Conservation (phyloP, 441 rosid species). For the Erysimum pusillum region DNA sequence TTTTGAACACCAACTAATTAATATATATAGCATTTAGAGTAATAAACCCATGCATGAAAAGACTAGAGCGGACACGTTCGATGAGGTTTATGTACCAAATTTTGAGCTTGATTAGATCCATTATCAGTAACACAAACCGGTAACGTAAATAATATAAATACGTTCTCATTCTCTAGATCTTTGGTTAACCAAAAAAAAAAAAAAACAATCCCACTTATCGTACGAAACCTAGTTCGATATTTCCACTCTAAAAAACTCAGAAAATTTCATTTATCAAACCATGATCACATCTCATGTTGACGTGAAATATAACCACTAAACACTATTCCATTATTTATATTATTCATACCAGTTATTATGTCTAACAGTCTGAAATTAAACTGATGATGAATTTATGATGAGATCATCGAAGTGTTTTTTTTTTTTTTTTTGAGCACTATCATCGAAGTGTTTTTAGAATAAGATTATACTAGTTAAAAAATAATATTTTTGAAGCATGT, state of each 20-base stretch:
- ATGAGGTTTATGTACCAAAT: neutral
- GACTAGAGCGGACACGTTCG: neutral
- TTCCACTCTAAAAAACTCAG: neutral
- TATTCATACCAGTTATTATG: neutral
- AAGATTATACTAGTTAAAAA: no score
- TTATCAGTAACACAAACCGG: neutral
- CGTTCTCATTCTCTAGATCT: neutral
- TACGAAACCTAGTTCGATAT: neutral
- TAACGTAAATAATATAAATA: neutral
- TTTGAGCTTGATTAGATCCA: neutral
- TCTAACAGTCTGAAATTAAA: no score
- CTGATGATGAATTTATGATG: no score
- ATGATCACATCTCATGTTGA: constrained; percentile 9
- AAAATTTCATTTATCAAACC: neutral
- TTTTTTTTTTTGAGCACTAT: neutral
- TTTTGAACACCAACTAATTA: no score
- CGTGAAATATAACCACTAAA: neutral
- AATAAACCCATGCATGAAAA: neutral
- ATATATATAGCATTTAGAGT: neutral
- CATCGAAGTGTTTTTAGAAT: no score
- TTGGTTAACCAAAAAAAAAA: no score
- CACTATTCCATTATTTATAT: neutral
- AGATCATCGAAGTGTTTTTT: neutral
- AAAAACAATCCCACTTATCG: no score
- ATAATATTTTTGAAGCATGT: neutral